Evolutionary conservation across 2,329 filamentous ascomycete genomes (phyloP), one percentile per base, ranked within the genome.

Genomic region (Thielaviopsis ethacetica): DNA sequence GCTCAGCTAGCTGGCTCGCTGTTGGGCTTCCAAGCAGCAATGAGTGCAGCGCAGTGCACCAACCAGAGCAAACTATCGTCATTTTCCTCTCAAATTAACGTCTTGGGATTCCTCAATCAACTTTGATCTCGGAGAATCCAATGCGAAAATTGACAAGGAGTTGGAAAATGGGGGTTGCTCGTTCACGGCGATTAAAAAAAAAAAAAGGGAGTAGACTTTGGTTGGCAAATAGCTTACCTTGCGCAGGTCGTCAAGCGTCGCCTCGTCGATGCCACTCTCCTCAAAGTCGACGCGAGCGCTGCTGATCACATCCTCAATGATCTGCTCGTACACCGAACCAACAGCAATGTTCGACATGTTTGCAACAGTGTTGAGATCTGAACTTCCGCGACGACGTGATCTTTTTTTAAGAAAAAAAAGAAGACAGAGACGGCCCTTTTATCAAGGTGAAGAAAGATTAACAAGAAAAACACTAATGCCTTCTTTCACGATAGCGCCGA

Each of bases 201-300:
- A 44, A 10, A 44, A n/a, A 44, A 44, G 38, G 38, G 38, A 38
- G 34, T 38, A 38, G 34, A 44, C 38, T 17, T n/a, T 19, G 22
- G 22, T 22, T 17, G 27, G 65, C 50, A 55, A 64, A 63, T 50
- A 60, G 75, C 87, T 80, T 77, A 97, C 91, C 82, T 85, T 80
- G 72, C 84, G 85, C 77, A 98, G 76, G 71, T 95, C 88, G 65
- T 91, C 83, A 67, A 98, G 75, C 56, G 91, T 91, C 65, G 81
- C 77, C 70, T 91, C 86, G 66, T 95, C 89, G 64, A 97, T 86
- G 66, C 93, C 93, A 66, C 86, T 89, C 74, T 98, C 93, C 71
- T 98, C 93, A 70, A 98, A 97, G 73, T 97, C 93, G 68, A 91
- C 87, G 68, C 88, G 82, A 68, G 91, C 96, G 65, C 87, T 86